Evolutionary conservation across 371 early-diverging fungal species (phyloP), one percentile per base, ranked within the genome.

Genomic region (Lichtheimia corymbifera): DNA sequence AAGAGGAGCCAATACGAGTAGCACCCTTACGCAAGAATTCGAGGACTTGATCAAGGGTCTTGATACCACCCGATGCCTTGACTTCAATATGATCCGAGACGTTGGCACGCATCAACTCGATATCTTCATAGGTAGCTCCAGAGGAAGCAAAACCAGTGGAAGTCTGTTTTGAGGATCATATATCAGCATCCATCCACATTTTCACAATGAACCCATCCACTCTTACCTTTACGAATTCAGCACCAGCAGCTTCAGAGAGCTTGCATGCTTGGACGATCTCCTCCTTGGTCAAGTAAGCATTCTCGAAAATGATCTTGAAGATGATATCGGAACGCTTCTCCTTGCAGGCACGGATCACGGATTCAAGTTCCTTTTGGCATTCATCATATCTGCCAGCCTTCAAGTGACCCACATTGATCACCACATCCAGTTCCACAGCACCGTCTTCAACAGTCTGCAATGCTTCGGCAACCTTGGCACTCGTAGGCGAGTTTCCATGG

Each of bases 251-350:
- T 25, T 74, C 71, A 0, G 79, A 59, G 7, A 81, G 61, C 61
- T 71, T 64, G 62, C 88, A 87, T 0, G 85, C 86, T 20, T 67
- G 59, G 5, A 75, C 64, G 55, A 83, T 88, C 55, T 88, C 84
- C 11, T 80, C 86, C 6, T 84, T 77, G 15, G 77, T 83, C 15
- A 88, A 71, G 53, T 86, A 75, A 24, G 84, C 82, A 44, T 82
- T 86, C 61, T 88, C 88, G 44, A 88, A 83, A 6, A 88, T 88
- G 24, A 88, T 83, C 65, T 88, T 88, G 63, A 85, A 74, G n/a
- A 80, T 72, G 27, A 84, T 83, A 13, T 69, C 41, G 4, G 74
- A 67, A 17, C 77, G 65, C 60, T 73, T 73, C 6, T 28, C 55
- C 62, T 84, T 84, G 53, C 79, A 74, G 2, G 74, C 62, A 6